Percentiles rank a stretch among this genome's conserved stretches.
Evolutionary conservation across 163 green algal species (phyloP).

Genomic region (Chlamydomonas reinhardtii): DNA sequence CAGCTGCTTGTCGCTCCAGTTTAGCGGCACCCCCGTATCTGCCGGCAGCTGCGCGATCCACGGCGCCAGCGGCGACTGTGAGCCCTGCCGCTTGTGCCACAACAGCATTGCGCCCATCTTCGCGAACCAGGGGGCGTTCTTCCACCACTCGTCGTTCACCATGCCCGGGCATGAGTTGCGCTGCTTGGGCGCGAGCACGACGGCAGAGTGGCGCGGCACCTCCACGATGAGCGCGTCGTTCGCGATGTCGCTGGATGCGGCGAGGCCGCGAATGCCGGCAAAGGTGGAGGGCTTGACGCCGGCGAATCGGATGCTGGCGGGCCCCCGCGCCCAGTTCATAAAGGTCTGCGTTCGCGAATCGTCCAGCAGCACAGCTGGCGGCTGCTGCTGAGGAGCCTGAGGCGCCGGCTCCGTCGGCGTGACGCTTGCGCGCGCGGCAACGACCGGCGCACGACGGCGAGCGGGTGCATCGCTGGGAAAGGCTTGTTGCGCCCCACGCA

Average conservation of each 20-base stretch:
- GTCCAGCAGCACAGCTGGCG: slow-evolving; percentile 16
- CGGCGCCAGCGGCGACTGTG: slow-evolving; percentile 49
- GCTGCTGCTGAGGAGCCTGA: neutral
- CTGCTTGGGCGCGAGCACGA: slow-evolving; percentile 43
- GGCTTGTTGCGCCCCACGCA: no score
- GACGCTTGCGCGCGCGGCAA: neutral
- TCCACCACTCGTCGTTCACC: slow-evolving; percentile 56
- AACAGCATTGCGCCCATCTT: slow-evolving; percentile 80
- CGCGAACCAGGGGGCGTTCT: slow-evolving; percentile 68
- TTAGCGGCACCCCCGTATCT: slow-evolving; percentile 69
- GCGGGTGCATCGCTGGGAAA: no score
- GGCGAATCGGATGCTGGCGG: slow-evolving; percentile 25
- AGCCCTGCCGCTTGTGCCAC: slow-evolving; percentile 64
- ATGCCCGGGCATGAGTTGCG: slow-evolving; percentile 22
- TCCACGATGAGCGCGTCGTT: slow-evolving; percentile 54
- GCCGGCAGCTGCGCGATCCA: slow-evolving; percentile 77
- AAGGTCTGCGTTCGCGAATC: slow-evolving; percentile 27
- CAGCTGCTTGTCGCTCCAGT: slow-evolving; percentile 72
- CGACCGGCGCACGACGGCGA: no score
- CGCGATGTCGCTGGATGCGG: slow-evolving; percentile 46
- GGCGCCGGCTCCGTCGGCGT: slow-evolving; percentile 4
- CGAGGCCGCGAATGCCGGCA: slow-evolving; percentile 53
- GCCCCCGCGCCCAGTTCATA: slow-evolving; percentile 22
- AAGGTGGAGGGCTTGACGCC: slow-evolving; percentile 47
- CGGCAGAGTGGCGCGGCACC: slow-evolving; percentile 42